A percentile compares a stretch with the other conserved stretches of the same genome.
phyloP scores from a whole-genome alignment of 805 yeast genomes.

The Lachancea dasiensis region DNA sequence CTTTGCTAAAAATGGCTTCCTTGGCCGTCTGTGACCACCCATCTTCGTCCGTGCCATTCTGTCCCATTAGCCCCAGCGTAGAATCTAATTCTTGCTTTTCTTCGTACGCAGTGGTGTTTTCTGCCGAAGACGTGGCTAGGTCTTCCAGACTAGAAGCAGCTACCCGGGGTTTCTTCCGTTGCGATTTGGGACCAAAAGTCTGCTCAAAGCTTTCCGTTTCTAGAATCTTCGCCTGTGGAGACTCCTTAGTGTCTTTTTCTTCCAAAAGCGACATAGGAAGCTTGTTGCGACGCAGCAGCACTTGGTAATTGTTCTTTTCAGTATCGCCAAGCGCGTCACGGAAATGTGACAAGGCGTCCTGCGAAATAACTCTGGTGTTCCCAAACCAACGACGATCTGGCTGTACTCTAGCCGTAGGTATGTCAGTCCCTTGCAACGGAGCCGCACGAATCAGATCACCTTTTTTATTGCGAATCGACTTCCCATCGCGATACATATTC shows the following conservation, averaged over 20 bases:
- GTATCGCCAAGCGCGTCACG: conserved; percentile 90
- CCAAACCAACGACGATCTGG: conserved; percentile 98
- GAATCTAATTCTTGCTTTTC: conserved; percentile 74
- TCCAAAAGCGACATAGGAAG: conserved; percentile 92
- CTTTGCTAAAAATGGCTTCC: conserved; percentile 92
- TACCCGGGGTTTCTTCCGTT: conserved; percentile 82
- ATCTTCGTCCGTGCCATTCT: conserved; percentile 51
- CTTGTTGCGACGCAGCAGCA: conserved; percentile 79
- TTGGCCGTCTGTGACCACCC: conserved; percentile 88
- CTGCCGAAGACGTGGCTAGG: conserved; percentile 51
- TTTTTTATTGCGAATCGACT: conserved; percentile 76
- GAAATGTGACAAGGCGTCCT: conserved; percentile 90
- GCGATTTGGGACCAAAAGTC: conserved; percentile 93
- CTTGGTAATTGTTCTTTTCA: conserved; percentile 77
- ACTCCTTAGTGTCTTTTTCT: conserved; percentile 70
- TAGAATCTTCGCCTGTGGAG: conserved; percentile 72
- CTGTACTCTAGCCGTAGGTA: conserved; percentile 88
- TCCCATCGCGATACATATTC: conserved; percentile 89
- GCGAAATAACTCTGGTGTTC: conserved; percentile 94
- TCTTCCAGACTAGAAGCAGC: conserved; percentile 78
- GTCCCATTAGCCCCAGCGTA: conserved; percentile 78
- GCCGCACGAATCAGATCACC: conserved; percentile 90
- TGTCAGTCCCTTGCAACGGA: conserved; percentile 74
- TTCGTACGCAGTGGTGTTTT: conserved; percentile 53
- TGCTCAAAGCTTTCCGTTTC: conserved; percentile 80